Percentiles rank a stretch among this genome's conserved stretches.
phyloP scores from a whole-genome alignment of 306 rosid genomes.

The Cyamopsis tetragonoloba region DNA sequence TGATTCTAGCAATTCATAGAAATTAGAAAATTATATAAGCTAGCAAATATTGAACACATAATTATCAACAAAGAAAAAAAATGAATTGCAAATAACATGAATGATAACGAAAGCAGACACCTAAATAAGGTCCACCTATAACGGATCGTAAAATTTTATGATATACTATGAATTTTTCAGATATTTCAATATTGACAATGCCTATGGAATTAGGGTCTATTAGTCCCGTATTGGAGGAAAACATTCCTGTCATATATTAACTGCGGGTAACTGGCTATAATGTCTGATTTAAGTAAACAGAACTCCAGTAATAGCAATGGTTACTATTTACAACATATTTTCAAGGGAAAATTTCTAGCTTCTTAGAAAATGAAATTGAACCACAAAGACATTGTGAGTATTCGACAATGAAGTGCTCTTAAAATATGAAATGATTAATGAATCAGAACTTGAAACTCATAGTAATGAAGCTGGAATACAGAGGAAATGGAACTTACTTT shows the following conservation, averaged over 20 bases:
- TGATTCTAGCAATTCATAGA: neutral
- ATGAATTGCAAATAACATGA: neutral
- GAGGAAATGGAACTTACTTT: constrained; percentile 55
- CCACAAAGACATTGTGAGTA: neutral
- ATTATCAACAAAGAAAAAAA: neutral
- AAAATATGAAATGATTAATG: neutral
- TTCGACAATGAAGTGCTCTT: neutral
- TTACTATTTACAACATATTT: neutral
- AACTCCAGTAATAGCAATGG: neutral
- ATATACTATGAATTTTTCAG: neutral
- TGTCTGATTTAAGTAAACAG: neutral
- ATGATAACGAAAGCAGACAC: neutral
- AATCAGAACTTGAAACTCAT: constrained; percentile 5
- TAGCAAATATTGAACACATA: neutral
- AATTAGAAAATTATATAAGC: constrained; percentile 9
- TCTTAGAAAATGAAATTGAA: neutral
- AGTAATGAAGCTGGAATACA: constrained; percentile 5
- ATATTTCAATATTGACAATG: neutral
- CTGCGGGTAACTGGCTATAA: neutral
- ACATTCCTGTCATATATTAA: neutral
- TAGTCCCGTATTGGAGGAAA: neutral
- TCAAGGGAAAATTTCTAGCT: neutral
- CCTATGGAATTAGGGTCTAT: neutral
- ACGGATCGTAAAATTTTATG: neutral
- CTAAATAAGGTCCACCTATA: neutral